Percentiles rank a stretch among this genome's conserved stretches.
Evolutionary conservation across 345 rosid species (phyloP).

Genomic region (Raphanus sativus): DNA sequence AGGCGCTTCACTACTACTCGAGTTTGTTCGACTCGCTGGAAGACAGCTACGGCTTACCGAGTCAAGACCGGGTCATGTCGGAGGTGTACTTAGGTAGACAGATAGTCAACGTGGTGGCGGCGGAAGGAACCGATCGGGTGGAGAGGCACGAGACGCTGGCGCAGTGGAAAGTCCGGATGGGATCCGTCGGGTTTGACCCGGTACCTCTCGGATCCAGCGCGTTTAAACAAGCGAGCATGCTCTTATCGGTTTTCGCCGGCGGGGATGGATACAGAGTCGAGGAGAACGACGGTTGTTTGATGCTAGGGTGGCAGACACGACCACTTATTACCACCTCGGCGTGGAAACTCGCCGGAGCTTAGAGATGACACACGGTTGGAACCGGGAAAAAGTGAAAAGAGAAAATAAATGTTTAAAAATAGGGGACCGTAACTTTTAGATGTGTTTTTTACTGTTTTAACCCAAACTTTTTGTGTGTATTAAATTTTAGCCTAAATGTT

Average conservation of each 20-base stretch:
- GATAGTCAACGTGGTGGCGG: conserved; percentile 67
- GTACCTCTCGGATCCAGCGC: conserved; percentile 78
- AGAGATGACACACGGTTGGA: conserved; percentile 5
- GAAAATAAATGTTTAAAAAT: conserved; percentile 6
- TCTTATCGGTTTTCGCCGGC: conserved; percentile 67
- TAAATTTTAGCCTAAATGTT: conserved; percentile 21
- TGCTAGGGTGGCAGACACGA: conserved; percentile 85
- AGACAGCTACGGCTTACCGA: conserved; percentile 48
- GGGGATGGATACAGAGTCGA: conserved; percentile 74
- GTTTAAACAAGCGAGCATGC: conserved; percentile 84
- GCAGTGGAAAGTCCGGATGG: conserved; percentile 61
- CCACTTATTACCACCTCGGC: conserved; percentile 85
- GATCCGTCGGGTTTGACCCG: conserved; percentile 58
- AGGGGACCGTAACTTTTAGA: conserved; percentile 28
- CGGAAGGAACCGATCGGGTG: conserved; percentile 67
- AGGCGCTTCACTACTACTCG: conserved; percentile 77
- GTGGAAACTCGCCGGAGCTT: conserved; percentile 50
- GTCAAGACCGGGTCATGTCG: conserved; percentile 66
- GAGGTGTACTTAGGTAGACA: conserved; percentile 72
- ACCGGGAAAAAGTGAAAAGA: neutral
- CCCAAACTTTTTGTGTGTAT: conserved; percentile 15
- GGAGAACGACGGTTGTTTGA: conserved; percentile 72
- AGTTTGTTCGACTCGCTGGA: conserved; percentile 86
- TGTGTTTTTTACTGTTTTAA: conserved; percentile 33
- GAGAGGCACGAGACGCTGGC: conserved; percentile 80